These are phyloP conservation scores for Pleurotus giganteus DNA, from an alignment of 768 basidiomycete species.

Conservation along the genomic window DNA sequence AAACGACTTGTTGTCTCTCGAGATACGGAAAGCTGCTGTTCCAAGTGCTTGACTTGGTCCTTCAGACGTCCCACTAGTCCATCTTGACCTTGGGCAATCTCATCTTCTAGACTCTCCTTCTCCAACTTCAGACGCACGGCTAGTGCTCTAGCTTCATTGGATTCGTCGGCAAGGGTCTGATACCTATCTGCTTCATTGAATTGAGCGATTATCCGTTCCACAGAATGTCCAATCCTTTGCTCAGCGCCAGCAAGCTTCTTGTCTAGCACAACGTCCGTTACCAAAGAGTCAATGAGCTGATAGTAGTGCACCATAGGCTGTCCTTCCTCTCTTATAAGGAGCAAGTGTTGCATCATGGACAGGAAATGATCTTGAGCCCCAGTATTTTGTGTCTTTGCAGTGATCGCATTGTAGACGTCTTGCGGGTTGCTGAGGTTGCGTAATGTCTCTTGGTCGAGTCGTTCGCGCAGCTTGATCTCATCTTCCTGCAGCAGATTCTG, in stretches of 20 bases:
- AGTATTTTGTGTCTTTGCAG: constrained; percentile 71
- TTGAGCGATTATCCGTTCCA: constrained; percentile 82
- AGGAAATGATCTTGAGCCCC: constrained; percentile 83
- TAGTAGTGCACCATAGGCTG: constrained; percentile 84
- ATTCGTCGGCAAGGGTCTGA: constrained; percentile 77
- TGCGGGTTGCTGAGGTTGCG: constrained; percentile 75
- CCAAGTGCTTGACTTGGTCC: constrained; percentile 60
- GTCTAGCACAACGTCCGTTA: constrained; percentile 90
- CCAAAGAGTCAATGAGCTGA: constrained; percentile 85
- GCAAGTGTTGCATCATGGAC: constrained; percentile 91
- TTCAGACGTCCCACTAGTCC: constrained; percentile 86
- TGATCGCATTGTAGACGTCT: constrained; percentile 85
- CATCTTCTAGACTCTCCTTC: constrained; percentile 80
- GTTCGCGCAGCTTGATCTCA: constrained; percentile 67
- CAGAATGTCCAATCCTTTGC: constrained; percentile 83
- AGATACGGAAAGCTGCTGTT: constrained; percentile 76
- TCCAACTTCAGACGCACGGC: constrained; percentile 70
- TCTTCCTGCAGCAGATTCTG: constrained; percentile 69
- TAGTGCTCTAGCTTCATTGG: constrained; percentile 61
- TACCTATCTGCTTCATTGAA: constrained; percentile 88
- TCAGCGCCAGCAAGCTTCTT: constrained; percentile 86
- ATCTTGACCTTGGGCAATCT: constrained; percentile 76
- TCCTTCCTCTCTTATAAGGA: constrained; percentile 88
- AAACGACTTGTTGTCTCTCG: constrained; percentile 76
- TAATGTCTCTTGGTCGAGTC: constrained; percentile 73